Evolutionary conservation across 2,329 filamentous ascomycete genomes (phyloP), one percentile per base, ranked within the genome.

Genomic region (Fusarium palustre): DNA sequence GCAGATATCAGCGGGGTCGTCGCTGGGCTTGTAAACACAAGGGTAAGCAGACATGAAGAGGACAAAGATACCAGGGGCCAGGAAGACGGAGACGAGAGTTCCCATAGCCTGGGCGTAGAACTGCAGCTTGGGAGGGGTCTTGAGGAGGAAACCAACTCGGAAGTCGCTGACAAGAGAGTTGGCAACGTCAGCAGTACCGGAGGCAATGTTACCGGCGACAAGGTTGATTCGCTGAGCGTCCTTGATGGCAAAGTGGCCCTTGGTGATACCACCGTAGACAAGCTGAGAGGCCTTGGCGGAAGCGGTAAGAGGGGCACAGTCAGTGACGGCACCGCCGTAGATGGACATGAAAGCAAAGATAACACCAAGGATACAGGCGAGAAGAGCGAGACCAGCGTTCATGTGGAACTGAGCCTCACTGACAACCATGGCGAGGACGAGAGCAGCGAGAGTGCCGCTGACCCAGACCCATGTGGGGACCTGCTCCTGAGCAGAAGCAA

Each of bases 221-320:
- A 91, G 78, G 80, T 92, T 92, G 78, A 91, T 84, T 52, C 83
- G 81, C 79, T 91, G 90, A 1, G 89, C 87, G 18, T 85, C 77
- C 9, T 79, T 70, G 57, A 86, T 68, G 2, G 78, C 72, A 77
- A 84, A 86, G 67, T 84, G 79, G 59, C 85, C 81, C 66, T 85
- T 83, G 36, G 89, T 91, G 31, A 88, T 88, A 52, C 86, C 89
- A 68, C 89, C 89, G 47, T 90, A 88, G 56, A 92, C 84, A 59
- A 91, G 86, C 80, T 91, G 90, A 3, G 88, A 90, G 7, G 89
- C 89, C 79, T 91, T 92, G 69, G 88, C 85, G 1, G 88, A 88
- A 5, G 90, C 88, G 5, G 89, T 91, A 4, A 91, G 81, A 1
- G 90, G 90, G 0, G 89, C 88, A 70, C 64, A 86, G 70, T 81